A percentile compares a stretch with the other conserved stretches of the same genome.
Evolutionary conservation across 2,329 filamentous ascomycete genomes (phyloP).

Genomic region (Arthrocladium fulminans): DNA sequence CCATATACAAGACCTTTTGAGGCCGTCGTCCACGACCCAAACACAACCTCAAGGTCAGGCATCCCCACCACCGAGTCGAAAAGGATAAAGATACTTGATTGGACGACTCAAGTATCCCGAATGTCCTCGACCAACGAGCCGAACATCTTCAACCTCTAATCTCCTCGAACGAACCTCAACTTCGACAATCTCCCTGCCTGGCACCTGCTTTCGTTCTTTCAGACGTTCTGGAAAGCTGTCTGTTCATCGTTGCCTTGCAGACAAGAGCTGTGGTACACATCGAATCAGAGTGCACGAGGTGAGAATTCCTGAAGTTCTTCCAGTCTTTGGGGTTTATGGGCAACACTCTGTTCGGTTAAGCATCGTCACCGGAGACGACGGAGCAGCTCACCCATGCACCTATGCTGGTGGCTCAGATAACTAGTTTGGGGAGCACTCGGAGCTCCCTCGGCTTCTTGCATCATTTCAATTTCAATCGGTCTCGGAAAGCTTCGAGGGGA

Average conservation of each 20-base stretch:
- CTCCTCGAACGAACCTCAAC: conserved; percentile 10
- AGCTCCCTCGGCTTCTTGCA: too few species aligned
- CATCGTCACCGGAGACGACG: too few species aligned
- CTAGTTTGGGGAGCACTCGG: not conserved
- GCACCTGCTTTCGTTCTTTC: conserved; percentile 16
- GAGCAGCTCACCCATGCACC: too few species aligned
- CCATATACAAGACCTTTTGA: conserved; percentile 7
- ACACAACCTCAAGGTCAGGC: conserved; percentile 5
- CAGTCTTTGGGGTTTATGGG: not conserved
- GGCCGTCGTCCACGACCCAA: conserved; percentile 8
- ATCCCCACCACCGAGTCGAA: conserved; percentile 1
- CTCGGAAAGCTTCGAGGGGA: not conserved
- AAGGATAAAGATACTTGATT: conserved; percentile 17
- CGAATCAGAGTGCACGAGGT: conserved; percentile 1
- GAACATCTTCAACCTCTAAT: conserved; percentile 11
- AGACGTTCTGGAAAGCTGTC: conserved; percentile 21
- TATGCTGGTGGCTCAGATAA: not conserved
- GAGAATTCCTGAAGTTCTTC: conserved; percentile 3
- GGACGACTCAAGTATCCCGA: conserved; percentile 17
- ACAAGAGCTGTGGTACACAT: conserved; percentile 8
- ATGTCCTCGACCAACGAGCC: conserved; percentile 19
- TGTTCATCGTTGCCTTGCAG: conserved; percentile 9
- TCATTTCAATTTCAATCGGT: not conserved
- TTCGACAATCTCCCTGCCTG: conserved; percentile 8
- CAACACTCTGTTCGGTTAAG: too few species aligned